Evolutionary conservation across 495 filamentous ascomycete species (phyloP).

Genomic region (Lophiostoma macrostomum): DNA sequence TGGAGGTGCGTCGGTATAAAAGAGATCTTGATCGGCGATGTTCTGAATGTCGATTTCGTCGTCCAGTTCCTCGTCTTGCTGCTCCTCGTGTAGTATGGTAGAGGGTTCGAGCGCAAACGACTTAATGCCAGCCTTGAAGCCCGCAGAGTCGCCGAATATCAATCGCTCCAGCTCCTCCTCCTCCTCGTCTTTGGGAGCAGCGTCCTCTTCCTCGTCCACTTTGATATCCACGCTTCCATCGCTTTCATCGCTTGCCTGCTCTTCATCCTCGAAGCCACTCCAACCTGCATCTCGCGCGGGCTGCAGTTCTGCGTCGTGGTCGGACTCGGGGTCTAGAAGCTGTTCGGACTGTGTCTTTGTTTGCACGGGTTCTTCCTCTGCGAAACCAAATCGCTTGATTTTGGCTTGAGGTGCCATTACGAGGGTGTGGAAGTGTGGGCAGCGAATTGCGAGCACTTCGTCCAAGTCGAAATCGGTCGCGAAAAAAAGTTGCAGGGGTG

Average conservation of each 20-base stretch:
- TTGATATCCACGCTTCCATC: slow-evolving; percentile 1
- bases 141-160: slow-evolving; percentile 80
- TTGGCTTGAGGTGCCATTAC: slow-evolving; percentile 17
- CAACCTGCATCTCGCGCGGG: slow-evolving; percentile 1
- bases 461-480: background rate
- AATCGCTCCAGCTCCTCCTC: slow-evolving; percentile 82
- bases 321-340: background rate
- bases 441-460: background rate
- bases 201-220: slow-evolving; percentile 4
- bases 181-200: slow-evolving; percentile 66
- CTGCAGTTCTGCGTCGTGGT: slow-evolving; percentile 4
- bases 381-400: too few relatives aligned
- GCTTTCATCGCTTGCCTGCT: slow-evolving; percentile 19
- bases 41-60: slow-evolving; percentile 44
- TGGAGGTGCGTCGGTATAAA: slow-evolving; percentile 62
- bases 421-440: background rate
- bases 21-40: slow-evolving; percentile 55
- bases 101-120: slow-evolving; percentile 31
- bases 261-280: slow-evolving; percentile 19
- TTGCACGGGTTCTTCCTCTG: background rate
- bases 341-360: background rate
- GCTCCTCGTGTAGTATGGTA: slow-evolving; percentile 34
- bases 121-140: slow-evolving; percentile 70
- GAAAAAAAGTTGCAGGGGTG: slow-evolving; percentile 25
- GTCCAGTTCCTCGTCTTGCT: slow-evolving; percentile 37